Percentiles rank a stretch among this genome's conserved stretches.
Evolutionary conservation across 768 basidiomycete genomes (phyloP).

Genomic region (Sporobolomyces pararoseus): DNA sequence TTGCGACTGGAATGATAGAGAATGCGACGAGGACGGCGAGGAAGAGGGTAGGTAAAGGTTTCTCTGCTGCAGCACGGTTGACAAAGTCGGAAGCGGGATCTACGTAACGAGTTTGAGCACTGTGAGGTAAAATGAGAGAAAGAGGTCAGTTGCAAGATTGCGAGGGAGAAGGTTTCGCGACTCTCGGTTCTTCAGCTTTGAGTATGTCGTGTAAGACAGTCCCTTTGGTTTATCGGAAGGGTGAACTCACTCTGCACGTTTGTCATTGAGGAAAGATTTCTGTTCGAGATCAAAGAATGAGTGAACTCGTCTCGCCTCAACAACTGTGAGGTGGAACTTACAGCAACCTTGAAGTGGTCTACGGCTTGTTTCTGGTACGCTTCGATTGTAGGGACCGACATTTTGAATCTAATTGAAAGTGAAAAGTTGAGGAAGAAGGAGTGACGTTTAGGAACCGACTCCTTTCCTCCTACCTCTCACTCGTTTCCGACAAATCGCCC

Average conservation of each 20-base stretch:
- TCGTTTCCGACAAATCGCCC: neutral
- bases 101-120: conserved; percentile 21
- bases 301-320: neutral
- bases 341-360: conserved; percentile 9
- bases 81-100: conserved; percentile 17
- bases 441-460: neutral
- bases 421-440: neutral
- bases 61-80: neutral
- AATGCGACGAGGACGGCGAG: conserved; percentile 13
- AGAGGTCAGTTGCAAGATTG: neutral
- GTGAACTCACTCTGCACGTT: conserved; percentile 15
- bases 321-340: neutral
- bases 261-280: conserved; percentile 22
- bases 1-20: conserved; percentile 19
- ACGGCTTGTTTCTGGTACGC: conserved; percentile 20
- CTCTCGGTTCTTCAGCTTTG: no score
- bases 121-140: neutral
- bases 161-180: no score
- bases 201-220: no score
- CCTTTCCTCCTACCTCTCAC: neutral
- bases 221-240: no score
- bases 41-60: conserved; percentile 22
- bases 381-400: conserved; percentile 17
- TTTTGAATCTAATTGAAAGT: neutral
- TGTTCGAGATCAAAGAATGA: neutral